Percentiles rank a stretch among this genome's conserved stretches.
These are phyloP conservation scores for Citrus hindsii DNA, from an alignment of 345 rosid species.

Conservation along the genomic window DNA sequence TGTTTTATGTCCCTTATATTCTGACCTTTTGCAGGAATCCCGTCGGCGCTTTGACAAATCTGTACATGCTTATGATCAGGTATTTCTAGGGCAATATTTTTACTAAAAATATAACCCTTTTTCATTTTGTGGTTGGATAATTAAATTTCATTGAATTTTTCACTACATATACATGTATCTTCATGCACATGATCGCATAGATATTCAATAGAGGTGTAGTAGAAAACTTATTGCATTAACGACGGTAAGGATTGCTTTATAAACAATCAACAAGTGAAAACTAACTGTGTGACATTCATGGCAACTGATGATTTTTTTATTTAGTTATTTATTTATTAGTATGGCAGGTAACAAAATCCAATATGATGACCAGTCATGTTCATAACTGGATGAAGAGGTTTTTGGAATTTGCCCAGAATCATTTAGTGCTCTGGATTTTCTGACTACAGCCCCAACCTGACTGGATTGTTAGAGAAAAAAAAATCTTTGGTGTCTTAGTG, in stretches of 20 bases:
- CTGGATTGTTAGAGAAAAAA: neutral
- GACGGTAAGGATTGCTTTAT: neutral
- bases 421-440: neutral
- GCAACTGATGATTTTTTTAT: neutral
- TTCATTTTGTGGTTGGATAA: neutral
- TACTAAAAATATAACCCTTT: neutral
- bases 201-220: neutral
- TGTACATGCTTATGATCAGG: conserved; percentile 70
- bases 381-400: neutral
- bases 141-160: neutral
- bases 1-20: neutral
- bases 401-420: neutral
- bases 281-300: neutral
- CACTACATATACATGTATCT: neutral
- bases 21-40: conserved; percentile 55
- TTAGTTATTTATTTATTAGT: neutral
- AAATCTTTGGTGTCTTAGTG: neutral
- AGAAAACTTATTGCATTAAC: neutral
- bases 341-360: neutral
- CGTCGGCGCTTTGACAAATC: conserved; percentile 66
- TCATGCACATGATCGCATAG: neutral
- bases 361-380: neutral
- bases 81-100: conserved; percentile 19
- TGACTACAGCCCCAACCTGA: neutral
- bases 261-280: neutral